These are phyloP conservation scores for Aphanoascus verrucosus DNA, from an alignment of 2,329 filamentous ascomycete genomes.

Conservation along the genomic window DNA sequence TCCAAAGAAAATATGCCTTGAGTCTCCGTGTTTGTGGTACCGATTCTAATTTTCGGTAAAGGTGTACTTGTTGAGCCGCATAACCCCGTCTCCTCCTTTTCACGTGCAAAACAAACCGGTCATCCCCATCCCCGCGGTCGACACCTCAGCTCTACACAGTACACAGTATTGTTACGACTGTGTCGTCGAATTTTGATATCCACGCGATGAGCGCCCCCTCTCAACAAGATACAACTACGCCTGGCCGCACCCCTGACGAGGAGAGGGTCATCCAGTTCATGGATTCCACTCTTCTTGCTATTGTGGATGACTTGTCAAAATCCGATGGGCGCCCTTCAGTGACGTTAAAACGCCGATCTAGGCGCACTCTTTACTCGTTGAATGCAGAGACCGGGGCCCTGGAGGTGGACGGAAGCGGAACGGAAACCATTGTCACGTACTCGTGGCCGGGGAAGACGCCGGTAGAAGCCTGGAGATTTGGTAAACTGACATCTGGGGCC, in stretches of 20 bases:
- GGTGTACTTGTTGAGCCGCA: no score
- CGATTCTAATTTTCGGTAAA: no score
- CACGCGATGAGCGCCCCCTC: background rate
- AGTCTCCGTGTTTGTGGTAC: no score
- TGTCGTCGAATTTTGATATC: background rate
- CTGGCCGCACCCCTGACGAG: background rate
- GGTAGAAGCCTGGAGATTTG: slow-evolving; percentile 50
- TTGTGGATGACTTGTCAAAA: slow-evolving; percentile 22
- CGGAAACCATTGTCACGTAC: slow-evolving; percentile 25
- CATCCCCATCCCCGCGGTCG: no score
- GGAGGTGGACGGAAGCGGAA: slow-evolving; percentile 15
- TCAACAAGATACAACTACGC: no score
- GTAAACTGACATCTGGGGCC: slow-evolving; percentile 24
- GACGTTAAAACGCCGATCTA: slow-evolving; percentile 21
- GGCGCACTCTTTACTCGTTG: slow-evolving; percentile 20
- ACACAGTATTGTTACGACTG: background rate
- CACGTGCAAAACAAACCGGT: no score
- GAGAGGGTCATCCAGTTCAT: slow-evolving; percentile 25
- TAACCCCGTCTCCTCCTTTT: no score
- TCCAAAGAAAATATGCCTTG: no score
- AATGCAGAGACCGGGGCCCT: slow-evolving; percentile 24
- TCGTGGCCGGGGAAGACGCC: slow-evolving; percentile 46
- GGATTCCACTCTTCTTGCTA: slow-evolving; percentile 19
- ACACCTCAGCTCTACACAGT: no score
- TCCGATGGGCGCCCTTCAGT: slow-evolving; percentile 23